phyloP scores from a whole-genome alignment of 805 yeast genomes.

The Wickerhamiella spandovensis region DNA sequence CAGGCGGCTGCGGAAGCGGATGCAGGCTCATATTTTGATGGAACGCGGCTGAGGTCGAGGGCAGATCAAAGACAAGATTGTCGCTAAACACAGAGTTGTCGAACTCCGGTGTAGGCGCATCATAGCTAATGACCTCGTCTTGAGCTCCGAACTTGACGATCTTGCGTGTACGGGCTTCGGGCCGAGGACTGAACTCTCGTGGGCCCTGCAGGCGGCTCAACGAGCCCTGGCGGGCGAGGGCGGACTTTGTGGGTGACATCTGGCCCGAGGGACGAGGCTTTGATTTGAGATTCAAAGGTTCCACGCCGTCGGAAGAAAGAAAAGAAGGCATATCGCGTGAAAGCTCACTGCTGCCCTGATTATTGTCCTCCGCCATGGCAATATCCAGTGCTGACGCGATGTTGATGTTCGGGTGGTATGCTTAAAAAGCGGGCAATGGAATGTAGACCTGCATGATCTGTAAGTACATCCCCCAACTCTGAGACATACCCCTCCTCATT shows the following conservation, averaged over 20 bases:
- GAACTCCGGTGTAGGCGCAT: conserved; percentile 14
- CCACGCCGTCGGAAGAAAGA: neutral
- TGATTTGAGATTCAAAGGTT: neutral
- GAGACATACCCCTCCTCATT: neutral
- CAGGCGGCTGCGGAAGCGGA: conserved; percentile 2
- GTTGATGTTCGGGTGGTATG: neutral
- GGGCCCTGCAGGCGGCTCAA: conserved; percentile 18
- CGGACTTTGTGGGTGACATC: conserved; percentile 11
- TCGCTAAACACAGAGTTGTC: conserved; percentile 10
- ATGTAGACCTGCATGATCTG: neutral
- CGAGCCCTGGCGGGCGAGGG: conserved; percentile 17
- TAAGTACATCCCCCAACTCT: neutral
- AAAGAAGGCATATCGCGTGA: neutral
- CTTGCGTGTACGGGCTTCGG: conserved; percentile 10
- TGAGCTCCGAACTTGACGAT: conserved; percentile 19
- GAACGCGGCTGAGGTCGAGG: neutral
- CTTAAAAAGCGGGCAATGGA: neutral
- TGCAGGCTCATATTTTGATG: conserved; percentile 4
- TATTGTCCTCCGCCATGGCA: neutral
- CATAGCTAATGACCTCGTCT: conserved; percentile 19
- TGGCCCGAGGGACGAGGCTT: neutral
- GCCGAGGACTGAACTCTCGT: conserved; percentile 5
- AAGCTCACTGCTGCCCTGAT: neutral
- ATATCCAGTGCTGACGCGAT: neutral
- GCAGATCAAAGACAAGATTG: neutral